Percentiles rank a stretch among this genome's conserved stretches.
Conservation (phyloP, 306 rosid genomes). For the Comarum palustre region DNA sequence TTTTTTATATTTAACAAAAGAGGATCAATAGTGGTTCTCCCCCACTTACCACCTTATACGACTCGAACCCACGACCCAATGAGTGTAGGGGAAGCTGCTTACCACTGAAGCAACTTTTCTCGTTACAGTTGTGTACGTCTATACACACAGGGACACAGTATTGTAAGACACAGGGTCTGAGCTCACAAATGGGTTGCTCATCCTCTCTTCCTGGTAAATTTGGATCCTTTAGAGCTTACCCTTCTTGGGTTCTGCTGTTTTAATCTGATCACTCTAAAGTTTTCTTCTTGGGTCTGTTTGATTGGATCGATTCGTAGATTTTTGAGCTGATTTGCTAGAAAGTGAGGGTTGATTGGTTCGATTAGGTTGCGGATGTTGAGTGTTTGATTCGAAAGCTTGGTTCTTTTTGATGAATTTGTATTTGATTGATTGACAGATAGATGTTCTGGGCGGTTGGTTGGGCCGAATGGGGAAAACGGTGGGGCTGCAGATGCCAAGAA, state of each 20-base stretch:
- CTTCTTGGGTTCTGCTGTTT: neutral
- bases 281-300: neutral
- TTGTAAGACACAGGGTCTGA: neutral
- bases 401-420: conserved; percentile 15
- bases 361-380: neutral
- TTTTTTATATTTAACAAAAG: too few relatives aligned
- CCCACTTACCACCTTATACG: too few relatives aligned
- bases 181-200: conserved; percentile 65
- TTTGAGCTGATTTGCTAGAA: conserved; percentile 18
- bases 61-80: too few relatives aligned
- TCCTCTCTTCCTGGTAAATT: conserved; percentile 65
- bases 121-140: neutral
- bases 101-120: too few relatives aligned
- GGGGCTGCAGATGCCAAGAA: conserved; percentile 80
- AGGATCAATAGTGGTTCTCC: too few relatives aligned
- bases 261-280: neutral
- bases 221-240: neutral
- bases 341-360: neutral
- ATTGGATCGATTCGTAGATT: conserved; percentile 14
- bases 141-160: neutral
- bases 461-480: conserved; percentile 53
- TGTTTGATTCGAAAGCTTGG: conserved; percentile 2
- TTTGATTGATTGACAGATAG: conserved; percentile 54
- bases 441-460: conserved; percentile 53
- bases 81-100: too few relatives aligned